Percentiles rank a stretch among this genome's conserved stretches.
Evolutionary conservation across 2,329 filamentous ascomycete species (phyloP).

Genomic region (Triangularia setosa): DNA sequence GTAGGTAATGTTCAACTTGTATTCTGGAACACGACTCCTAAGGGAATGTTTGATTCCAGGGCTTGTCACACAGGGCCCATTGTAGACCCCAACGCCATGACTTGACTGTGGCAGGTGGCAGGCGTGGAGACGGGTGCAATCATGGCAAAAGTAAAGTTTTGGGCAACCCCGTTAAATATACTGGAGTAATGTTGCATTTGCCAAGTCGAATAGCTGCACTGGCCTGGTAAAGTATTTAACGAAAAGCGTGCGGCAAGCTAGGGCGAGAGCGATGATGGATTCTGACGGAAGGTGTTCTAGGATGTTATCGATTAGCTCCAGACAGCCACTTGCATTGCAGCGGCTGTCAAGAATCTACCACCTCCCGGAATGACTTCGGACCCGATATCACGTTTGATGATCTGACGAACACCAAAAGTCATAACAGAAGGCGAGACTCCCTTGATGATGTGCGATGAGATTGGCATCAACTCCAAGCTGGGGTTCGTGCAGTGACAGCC

Average conservation of each 20-base stretch:
- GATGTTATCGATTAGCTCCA: neutral
- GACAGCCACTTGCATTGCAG: too few relatives aligned
- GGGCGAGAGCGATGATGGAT: neutral
- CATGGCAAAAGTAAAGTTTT: constrained; percentile 5
- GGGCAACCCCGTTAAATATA: constrained; percentile 6
- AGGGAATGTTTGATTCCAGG: neutral
- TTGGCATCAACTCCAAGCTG: too few relatives aligned
- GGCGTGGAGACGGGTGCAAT: constrained; percentile 5
- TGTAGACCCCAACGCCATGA: neutral
- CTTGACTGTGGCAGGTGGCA: neutral
- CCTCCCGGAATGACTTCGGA: too few relatives aligned
- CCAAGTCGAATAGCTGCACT: neutral
- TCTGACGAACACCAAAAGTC: too few relatives aligned
- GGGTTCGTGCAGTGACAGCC: too few relatives aligned
- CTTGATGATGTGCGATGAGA: too few relatives aligned
- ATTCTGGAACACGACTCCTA: neutral
- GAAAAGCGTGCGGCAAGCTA: constrained; percentile 8
- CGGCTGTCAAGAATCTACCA: too few relatives aligned
- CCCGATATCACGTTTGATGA: too few relatives aligned
- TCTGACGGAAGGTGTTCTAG: neutral
- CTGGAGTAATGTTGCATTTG: neutral
- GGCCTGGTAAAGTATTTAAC: constrained; percentile 2
- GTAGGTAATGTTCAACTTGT: neutral
- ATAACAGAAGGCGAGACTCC: too few relatives aligned
- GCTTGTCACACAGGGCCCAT: neutral